Evolutionary conservation across 2,329 filamentous ascomycete genomes (phyloP).

Genomic region (Eutypa lata): DNA sequence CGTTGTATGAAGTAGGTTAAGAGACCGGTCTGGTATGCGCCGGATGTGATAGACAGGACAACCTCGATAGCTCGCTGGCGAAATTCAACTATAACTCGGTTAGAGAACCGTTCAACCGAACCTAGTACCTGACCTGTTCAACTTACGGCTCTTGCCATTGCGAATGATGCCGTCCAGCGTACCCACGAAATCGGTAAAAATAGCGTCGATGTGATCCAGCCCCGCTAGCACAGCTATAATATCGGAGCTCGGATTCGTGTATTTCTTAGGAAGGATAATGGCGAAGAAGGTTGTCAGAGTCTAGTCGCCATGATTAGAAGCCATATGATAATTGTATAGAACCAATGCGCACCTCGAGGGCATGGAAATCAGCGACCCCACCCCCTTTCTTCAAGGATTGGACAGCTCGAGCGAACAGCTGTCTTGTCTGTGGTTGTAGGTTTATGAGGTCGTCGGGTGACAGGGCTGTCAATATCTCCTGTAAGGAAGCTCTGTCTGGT

Average conservation of each 20-base stretch:
- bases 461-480: conserved; percentile 65
- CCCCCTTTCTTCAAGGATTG: conserved; percentile 60
- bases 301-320: conserved; percentile 50
- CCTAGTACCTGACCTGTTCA: neutral
- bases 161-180: conserved; percentile 80
- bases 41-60: conserved; percentile 79
- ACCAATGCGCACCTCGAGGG: conserved; percentile 69
- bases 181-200: conserved; percentile 86
- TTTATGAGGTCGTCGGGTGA: conserved; percentile 72
- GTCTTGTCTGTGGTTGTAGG: conserved; percentile 72
- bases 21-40: conserved; percentile 93
- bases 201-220: conserved; percentile 79
- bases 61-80: conserved; percentile 78
- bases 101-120: neutral
- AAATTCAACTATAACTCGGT: conserved; percentile 57
- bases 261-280: conserved; percentile 80
- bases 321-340: neutral
- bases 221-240: conserved; percentile 88
- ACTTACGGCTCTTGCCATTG: conserved; percentile 67
- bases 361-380: conserved; percentile 67
- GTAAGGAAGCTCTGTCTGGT: conserved; percentile 70
- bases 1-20: conserved; percentile 93
- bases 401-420: conserved; percentile 75
- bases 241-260: conserved; percentile 92
- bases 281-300: conserved; percentile 87